Percentiles rank a stretch among this genome's conserved stretches.
phyloP scores from a whole-genome alignment of 495 filamentous ascomycete species.

The Penicillium waksmanii region DNA sequence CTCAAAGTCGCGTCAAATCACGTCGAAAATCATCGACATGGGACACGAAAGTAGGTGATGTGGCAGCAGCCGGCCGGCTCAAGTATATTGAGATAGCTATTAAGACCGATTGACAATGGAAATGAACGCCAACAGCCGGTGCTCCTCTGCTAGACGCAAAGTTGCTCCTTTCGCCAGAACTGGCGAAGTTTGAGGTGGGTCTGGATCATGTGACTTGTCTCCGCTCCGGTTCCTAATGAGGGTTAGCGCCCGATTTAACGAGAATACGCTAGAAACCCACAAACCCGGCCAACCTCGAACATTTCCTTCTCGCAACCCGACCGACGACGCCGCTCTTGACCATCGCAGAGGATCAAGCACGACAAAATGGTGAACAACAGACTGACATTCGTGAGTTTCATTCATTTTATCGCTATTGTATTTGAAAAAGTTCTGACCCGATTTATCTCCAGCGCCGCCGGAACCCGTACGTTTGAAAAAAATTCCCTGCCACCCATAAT shows the following conservation, averaged over 20 bases:
- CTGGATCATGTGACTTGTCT: slow-evolving; percentile 8
- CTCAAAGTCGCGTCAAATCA: slow-evolving; percentile 47
- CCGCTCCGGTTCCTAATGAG: slow-evolving; percentile 4
- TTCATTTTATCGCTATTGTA: slow-evolving; percentile 3
- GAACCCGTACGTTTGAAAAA: slow-evolving; percentile 75
- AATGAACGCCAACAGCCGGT: slow-evolving; percentile 56
- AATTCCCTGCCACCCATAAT: slow-evolving; percentile 22
- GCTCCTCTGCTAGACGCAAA: slow-evolving; percentile 53
- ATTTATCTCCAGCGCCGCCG: slow-evolving; percentile 67
- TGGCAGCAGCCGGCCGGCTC: neutral
- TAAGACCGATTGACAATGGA: slow-evolving; percentile 44
- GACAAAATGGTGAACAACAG: slow-evolving; percentile 70
- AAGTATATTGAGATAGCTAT: slow-evolving; percentile 1
- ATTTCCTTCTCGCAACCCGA: slow-evolving; percentile 48
- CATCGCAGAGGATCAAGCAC: slow-evolving; percentile 50
- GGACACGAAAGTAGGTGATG: slow-evolving; percentile 7
- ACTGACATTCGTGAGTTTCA: slow-evolving; percentile 70
- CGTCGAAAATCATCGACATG: slow-evolving; percentile 37
- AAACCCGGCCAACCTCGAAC: slow-evolving; percentile 43
- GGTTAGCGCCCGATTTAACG: slow-evolving; percentile 32
- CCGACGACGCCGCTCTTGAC: slow-evolving; percentile 61
- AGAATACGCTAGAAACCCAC: slow-evolving; percentile 55
- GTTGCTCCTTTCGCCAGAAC: slow-evolving; percentile 37
- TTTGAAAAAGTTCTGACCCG: slow-evolving; percentile 28
- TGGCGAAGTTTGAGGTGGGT: slow-evolving; percentile 38